These are phyloP conservation scores for Nannochloropsis salina DNA, from an alignment of 108 stramenopile species.

Conservation along the genomic window DNA sequence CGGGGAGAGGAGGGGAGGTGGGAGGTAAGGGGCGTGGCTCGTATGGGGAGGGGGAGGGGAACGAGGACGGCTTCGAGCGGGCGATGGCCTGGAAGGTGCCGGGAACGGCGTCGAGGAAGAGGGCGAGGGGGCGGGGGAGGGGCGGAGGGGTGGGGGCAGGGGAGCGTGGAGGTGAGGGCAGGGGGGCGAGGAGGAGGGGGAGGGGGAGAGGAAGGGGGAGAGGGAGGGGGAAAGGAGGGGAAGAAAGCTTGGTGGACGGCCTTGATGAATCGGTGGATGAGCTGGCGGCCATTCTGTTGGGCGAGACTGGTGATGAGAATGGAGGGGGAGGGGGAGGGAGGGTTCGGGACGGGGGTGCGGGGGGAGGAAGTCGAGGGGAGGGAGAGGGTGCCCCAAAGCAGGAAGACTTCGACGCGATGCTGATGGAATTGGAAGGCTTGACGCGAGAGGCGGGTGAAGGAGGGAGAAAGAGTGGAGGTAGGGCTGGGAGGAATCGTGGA, in stretches of 20 bases:
- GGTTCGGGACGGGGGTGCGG: not conserved
- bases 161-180: not conserved
- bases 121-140: not conserved
- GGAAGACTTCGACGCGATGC: not conserved
- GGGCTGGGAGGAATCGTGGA: not conserved
- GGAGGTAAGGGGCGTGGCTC: too few relatives aligned
- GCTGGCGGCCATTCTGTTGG: not conserved
- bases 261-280: constrained; percentile 12
- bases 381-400: too few relatives aligned
- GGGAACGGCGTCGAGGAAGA: not conserved
- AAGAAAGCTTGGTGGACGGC: not conserved
- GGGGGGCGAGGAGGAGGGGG: not conserved
- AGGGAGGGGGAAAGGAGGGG: not conserved
- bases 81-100: not conserved
- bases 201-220: not conserved
- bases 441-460: not conserved
- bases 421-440: not conserved
- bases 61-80: not conserved
- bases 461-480: not conserved
- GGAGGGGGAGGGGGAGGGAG: not conserved
- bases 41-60: too few relatives aligned
- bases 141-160: not conserved
- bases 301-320: not conserved
- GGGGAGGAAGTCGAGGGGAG: too few relatives aligned
- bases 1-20: too few relatives aligned